Evolutionary conservation across 192 early-diverging fungal species (phyloP), one percentile per base, ranked within the genome.

Genomic region (Podila epicladia): DNA sequence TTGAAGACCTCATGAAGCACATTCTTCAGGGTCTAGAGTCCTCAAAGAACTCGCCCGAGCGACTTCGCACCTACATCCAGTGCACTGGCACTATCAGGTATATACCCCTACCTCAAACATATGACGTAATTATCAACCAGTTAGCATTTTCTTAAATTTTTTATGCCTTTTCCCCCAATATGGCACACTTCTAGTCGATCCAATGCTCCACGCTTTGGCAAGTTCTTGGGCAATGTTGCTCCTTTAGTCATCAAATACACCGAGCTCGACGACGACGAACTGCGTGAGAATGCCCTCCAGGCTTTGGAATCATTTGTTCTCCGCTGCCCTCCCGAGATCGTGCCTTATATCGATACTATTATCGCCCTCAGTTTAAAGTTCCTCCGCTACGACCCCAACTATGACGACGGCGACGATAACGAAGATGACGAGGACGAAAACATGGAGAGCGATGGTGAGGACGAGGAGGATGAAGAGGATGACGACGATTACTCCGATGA

Each of bases 381-480:
- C 72, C 75, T 95, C 22, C 91, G 91, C 74, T 91, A 97, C 65
- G 96, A 97, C 71, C 95, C 95, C 9, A 97, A 97, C 85, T 93
- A 94, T 77, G 88, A 86, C 13, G 93, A 89, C 72, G 93, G 90
- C 45, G 91, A 93, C 9, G 92, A 93, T 24, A 89, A 91, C 50
- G 89, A 92, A 7, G 90, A 86, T 28, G 89, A 92, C 15, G 89
- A 89, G 28, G 89, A 85, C 37, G 89, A 88, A 29, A 85, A 87
- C 31, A 87, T 87, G 74, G 87, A 87, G 15, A 88, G 87, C 15
- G 92, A 90, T 22, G 83, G 86, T 28, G 90, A 89, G 19, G 91
- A 87, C 19, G 88, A 91, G 0, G 88, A 87, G 2, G 91, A 88
- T 2, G 92, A 91, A 26, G 92, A 90, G 12, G 92, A 91, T 24